Base-by-base conservation (phyloP, 768 basidiomycete genomes). In the Tylopilus balloui region DNA sequence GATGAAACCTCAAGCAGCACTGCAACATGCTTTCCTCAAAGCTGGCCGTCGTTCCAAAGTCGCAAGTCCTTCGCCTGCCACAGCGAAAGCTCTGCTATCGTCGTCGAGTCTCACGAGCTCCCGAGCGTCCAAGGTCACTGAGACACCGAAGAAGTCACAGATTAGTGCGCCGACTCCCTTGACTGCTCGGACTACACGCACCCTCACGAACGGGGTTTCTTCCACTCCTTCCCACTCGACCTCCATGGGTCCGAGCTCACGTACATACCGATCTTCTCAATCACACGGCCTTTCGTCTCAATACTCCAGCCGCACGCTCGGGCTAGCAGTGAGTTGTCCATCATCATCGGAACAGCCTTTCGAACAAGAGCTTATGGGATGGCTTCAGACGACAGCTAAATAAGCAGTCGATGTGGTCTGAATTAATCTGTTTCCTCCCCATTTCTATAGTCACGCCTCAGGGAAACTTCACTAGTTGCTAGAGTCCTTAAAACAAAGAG, bases 161-260 rank as follows among this genome's bases (percentile, higher is more conserved):
- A 93, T 93, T 55, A 85, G 90, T 60, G 90, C 88, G 12, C 91
- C 91, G 7, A 90, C 91, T 3, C 89, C 91, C 1, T 74, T 93
- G 46, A 86, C 91, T 17, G 88, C 91, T 50, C 85, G 91, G 41
- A 77, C 78, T 12, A 73, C 80, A 6, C 79, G 86, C 51, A 79
- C 78, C 14, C 69, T 73, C 17, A 53, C 64, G 19, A 77, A 74
- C 48, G 78, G 77, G 27, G 63, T 72, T 34, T 74, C 80, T 37
- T 76, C 77, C 42, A 87, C 86, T 4, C 84, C 86, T 13, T 70
- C 71, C 17, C 81, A 85, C 59, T 58, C 75, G 25, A 74, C 81
- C 35, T 76, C 81, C 5, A 63, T 84, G 44, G 78, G 80, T 34
- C 76, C 81, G 60, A 75, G 79, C 38, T 78, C 84, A 31, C 74